Conservation (phyloP, 1,139 yeast genomes). For the Candida sojae region DNA sequence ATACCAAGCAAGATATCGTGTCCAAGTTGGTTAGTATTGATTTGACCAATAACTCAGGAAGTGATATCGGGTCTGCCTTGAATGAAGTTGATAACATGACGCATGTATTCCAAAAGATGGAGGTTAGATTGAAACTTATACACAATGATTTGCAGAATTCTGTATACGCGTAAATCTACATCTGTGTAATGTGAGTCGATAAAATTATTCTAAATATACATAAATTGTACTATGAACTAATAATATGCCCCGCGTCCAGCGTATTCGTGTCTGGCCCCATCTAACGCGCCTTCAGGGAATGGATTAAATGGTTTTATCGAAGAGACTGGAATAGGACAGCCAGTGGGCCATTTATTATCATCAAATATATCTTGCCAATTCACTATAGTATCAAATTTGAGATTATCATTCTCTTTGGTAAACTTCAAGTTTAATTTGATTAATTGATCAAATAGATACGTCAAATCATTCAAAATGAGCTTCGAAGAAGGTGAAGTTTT, state of each 20-base stretch:
- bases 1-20: conserved; percentile 40
- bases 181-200: too few relatives aligned
- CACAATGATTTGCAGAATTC: conserved; percentile 3
- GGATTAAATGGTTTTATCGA: conserved; percentile 16
- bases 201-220: too few relatives aligned
- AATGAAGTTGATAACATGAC: conserved; percentile 67
- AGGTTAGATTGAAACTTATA: conserved; percentile 18
- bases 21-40: conserved; percentile 40
- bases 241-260: conserved; percentile 16
- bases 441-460: conserved; percentile 41
- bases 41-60: conserved; percentile 38
- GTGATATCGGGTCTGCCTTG: conserved; percentile 46
- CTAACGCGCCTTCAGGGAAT: not conserved
- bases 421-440: conserved; percentile 39
- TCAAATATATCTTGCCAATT: conserved; percentile 38
- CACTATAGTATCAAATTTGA: conserved; percentile 38
- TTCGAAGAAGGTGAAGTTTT: conserved; percentile 24
- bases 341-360: conserved; percentile 51
- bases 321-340: conserved; percentile 38
- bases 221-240: conserved; percentile 1
- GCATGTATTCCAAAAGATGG: conserved; percentile 48
- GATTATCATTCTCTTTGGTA: conserved; percentile 45
- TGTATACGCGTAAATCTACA: not conserved
- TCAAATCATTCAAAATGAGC: conserved; percentile 38
- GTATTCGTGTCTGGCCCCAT: conserved; percentile 7